Evolutionary conservation across 2,329 filamentous ascomycete genomes (phyloP), one percentile per base, ranked within the genome.

Genomic region (Berkeleyomyces rouxiae): DNA sequence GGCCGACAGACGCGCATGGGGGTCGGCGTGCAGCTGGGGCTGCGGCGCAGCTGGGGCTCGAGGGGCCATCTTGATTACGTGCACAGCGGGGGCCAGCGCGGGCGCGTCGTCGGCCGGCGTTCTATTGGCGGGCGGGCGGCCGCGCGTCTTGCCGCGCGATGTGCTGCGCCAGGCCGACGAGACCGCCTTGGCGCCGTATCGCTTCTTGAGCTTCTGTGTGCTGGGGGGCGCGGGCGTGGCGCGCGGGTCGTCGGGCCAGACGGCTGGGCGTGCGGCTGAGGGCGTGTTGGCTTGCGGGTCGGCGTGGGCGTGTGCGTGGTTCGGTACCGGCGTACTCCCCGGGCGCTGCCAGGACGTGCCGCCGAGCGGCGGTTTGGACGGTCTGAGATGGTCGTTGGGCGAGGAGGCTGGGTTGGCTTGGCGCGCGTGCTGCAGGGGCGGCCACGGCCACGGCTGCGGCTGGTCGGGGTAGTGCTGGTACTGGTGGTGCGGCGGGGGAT

Each of bases 111-210:
- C 59, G 16, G 37, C 59, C 9, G 43, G 43, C 10, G 42, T 39
- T 3, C 59, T 33, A 13, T 51, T 53, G 33, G 51, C 51, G 23
- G 89, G 88, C 49, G 91, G 91, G 64, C 91, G 79, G 5, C 91
- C 90, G 67, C 90, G 79, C 11, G 87, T 78, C 71, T 91, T 95
- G 1, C 86, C 85, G 3, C 61, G 62, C 5, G 63, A 63, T 9
- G 63, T 61, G 53, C 63, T 65, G 5, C 86, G 83, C 91, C 91
- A 96, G 0, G 91, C 91, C 7, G 90, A 96, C 0, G 90, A 96
- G 0, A 96, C 89, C 5, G 88, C 90, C 69, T 83, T 83, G 0
- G 90, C 87, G 0, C 90, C 90, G 70, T 95, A 87, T 3, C 88
- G 82, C 62, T 71, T 72, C 9, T 66, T 63, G 2, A 69, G 61